A percentile compares a stretch with the other conserved stretches of the same genome.
Conservation (phyloP, 305 asterid genomes). For the Fraxinus dipetala region DNA sequence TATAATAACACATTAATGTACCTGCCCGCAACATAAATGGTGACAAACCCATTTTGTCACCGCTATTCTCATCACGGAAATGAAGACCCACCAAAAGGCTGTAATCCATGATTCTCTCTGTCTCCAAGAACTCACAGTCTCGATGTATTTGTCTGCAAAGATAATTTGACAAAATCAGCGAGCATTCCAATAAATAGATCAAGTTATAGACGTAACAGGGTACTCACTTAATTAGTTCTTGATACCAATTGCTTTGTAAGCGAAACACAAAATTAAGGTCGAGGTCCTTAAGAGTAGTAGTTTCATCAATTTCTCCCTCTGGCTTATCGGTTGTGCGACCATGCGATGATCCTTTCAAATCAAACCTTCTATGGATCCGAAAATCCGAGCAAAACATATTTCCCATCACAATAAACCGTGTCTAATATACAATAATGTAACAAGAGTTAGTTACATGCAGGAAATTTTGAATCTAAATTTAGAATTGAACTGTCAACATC, state of each 20-base stretch:
- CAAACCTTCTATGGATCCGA: constrained; percentile 86
- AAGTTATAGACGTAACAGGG: not conserved
- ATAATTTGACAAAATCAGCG: constrained; percentile 20
- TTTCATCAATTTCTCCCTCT: constrained; percentile 81
- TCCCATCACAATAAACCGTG: constrained; percentile 97
- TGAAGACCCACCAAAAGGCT: constrained; percentile 96
- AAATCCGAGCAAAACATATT: constrained; percentile 95
- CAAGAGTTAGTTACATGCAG: constrained; percentile 15
- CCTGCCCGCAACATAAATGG: constrained; percentile 82
- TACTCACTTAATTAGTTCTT: constrained; percentile 87
- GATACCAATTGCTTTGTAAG: constrained; percentile 74
- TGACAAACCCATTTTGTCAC: constrained; percentile 91
- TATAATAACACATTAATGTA: constrained; percentile 22
- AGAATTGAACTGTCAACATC: constrained; percentile 5
- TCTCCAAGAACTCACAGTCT: constrained; percentile 88
- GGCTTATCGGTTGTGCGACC: constrained; percentile 84
- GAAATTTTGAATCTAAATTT: not conserved
- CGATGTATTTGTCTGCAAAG: constrained; percentile 78
- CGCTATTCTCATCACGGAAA: constrained; percentile 79
- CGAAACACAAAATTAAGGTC: constrained; percentile 79
- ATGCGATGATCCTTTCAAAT: constrained; percentile 94
- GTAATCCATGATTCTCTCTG: constrained; percentile 91
- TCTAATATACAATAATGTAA: constrained; percentile 36
- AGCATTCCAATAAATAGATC: not conserved
- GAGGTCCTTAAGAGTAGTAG: constrained; percentile 94